Base-by-base conservation (phyloP, 2,329 filamentous ascomycete species). In the Fusarium sp. region DNA sequence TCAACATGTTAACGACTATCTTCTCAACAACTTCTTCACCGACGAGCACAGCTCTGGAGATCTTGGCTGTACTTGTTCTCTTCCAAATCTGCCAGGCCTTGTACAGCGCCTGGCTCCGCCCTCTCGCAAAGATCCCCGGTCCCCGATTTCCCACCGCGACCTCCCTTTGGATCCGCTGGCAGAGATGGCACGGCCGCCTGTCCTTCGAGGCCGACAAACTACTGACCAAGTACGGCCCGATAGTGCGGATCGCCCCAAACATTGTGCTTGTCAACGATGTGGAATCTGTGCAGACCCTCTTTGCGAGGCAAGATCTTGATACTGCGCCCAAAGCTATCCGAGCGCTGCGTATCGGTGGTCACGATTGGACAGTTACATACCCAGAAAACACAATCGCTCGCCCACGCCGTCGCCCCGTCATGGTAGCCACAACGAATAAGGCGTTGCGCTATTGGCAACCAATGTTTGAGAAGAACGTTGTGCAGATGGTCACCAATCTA, bases 301-400 rank as follows among this genome's bases (percentile, higher is more conserved):
- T 71, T 43, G 39, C 48, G 18, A 55, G 66, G 18, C 56, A 65
- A 27, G 68, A 71, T 23, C 57, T 71, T 6, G 60, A 67, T 43
- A 71, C 68, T 3, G 63, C 68, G 11, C 68, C 68, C 3, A 59
- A 36, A 28, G 56, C 66, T 8, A 65, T 71, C 39, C 60, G 68
- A n/a, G 68, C 68, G 15, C 59, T 71, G 34, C 68, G 63, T 13
- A 63, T 71, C 12, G 68, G 68, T 28, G 66, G 68, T 7, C 68
- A 71, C 51, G 66, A 71, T 23, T 71, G 68, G 68, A 70, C 68
- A 6, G 66, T 71, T 28, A 71, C 68, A 13, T 67, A 65, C 51
- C 62, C 68, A 6, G 51, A 60, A 41, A 62, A 67, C 56, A 12
- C 16, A 8, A 51, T 70, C 28, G 66, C 69, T 37, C 52, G 60